Evolutionary conservation across 2,329 filamentous ascomycete genomes (phyloP), one percentile per base, ranked within the genome.

Genomic region (Teratosphaeria zuluensis): DNA sequence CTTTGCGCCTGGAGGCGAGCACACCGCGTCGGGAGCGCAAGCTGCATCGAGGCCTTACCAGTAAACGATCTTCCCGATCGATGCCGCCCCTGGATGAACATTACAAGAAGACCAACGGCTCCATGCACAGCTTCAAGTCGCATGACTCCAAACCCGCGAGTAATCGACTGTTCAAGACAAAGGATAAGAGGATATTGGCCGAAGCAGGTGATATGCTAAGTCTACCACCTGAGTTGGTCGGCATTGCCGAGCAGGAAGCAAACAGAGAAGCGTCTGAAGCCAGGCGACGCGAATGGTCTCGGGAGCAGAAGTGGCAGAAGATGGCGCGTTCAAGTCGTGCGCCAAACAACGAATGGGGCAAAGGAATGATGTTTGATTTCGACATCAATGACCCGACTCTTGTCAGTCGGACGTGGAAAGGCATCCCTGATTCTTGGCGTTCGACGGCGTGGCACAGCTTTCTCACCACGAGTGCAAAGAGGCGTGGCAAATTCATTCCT

Each of bases 361-460:
- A 82, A 16, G 84, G 84, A 16, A 86, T 84, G 81, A 77, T 76
- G 12, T 87, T 86, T 63, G 88, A 91, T 57, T 97, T 97, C 70
- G 91, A 96, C 73, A 82, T 83, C 42, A 84, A 81, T 63, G 89
- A 88, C 70, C 81, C 88, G 5, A 80, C 96, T 72, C 78, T 99
- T 51, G 86, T 96, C 59, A 88, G 92, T 64, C 84, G 94, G 58
- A 95, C 91, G 1, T 99, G 94, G 94, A 99, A 99, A 72, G 94
- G 94, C 32, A 96, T 99, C 63, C 94, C 94, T 0, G 94, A 99
- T 74, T 85, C 90, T 62, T 99, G 94, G 94, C 87, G 94, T 56
- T 84, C 88, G 33, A 88, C 90, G 1, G 94, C 92, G 1, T 99
- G 94, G 94, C 92, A 92, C 76, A 90, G 91, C 3, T 99, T 99